Evolutionary conservation across 179 eudicot genomes (phyloP), one percentile per base, ranked within the genome.

Genomic region (Vitellaria paradoxa): DNA sequence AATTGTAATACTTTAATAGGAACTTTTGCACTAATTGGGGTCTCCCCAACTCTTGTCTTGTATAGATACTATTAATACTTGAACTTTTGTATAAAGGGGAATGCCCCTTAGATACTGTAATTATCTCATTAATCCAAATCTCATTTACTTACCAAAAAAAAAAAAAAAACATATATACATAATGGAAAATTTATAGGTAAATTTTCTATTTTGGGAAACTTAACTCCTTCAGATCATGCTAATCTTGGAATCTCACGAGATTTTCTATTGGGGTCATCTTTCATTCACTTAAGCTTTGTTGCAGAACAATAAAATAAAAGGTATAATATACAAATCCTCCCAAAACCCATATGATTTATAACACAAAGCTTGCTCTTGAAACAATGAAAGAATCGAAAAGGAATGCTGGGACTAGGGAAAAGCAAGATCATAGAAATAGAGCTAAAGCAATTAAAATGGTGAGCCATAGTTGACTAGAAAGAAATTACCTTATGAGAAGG

Each of bases 401-500:
- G 0, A 18, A 55, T 30, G 23, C 9, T 9, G 64, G 75, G 17
- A 26, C 13, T 50, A 14, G 45, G 57, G 14, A 30, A 66, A 68
- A 68, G n/a, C 14, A 62, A 47, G 46, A 23, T 23, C 53, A 11
- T 2, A 42, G 12, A 59, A 57, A 59, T 18, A 59, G 6, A 12
- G 53, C 20, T n/a, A 37, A 73, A 42, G 5, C 20, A 14, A 73
- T 8, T 40, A 72, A 45, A 61, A 73, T 60, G 4, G 56, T 40
- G 56, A 30, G n/a, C 12, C 5, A 10, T 53, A 73, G 37, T 23
- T 61, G 45, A 47, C 42, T 13, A 61, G 11, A 60, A 14, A 40
- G 30, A 40, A 61, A 42, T 73, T 45, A 73, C 76, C 76, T 68
- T 68, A 55, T 46, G 53, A 47, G 61, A 40, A 60, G 11, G 76